Base-by-base conservation (phyloP, 768 basidiomycete species). In the Dentipellis sp. region DNA sequence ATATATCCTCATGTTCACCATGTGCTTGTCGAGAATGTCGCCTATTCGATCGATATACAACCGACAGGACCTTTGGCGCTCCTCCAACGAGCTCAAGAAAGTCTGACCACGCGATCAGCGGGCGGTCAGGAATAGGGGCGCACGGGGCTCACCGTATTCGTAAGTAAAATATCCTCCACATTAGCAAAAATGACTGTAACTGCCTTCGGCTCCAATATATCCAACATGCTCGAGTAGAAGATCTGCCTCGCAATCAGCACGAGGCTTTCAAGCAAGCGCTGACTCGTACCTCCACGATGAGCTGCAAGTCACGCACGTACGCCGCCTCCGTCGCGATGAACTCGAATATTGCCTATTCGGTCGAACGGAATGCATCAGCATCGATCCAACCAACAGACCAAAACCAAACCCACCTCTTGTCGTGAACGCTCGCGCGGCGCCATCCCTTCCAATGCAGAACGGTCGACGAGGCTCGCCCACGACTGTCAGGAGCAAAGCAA, bases 391-490 rank as follows among this genome's bases (percentile, higher is more conserved):
- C 16, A 35, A 5, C 16, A 47, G 16, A 48, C 2, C n/a, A 36
- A 4, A 17, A 12, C 1, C 8, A 46, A 38, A 55, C 71, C 53
- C 58, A 86, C 88, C 76, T 98, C 95, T 70, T 97, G 95, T 54
- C 94, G 78, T 57, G 83, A 85, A 47, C 94, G 78, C 67, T 98
- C 95, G 21, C 74, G 74, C 1, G 77, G 67, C 0, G 91, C 88
- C 46, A 97, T 85, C 6, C 82, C 91, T 34, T 87, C 87, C 19
- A 97, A 68, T 0, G 89, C 91, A 36, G 83, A 80, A 60, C 83
- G 84, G 63, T 97, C 90, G 0, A 97, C 86, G 51, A 97, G 71
- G 67, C 93, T 95, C 8, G 91, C 85, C 95, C 95, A 98, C 0
- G 92, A 93, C 81, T 93, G 52, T 19, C 57, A 46, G 35, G 35